phyloP scores from a whole-genome alignment of 805 yeast genomes.

The Schizosaccharomyces osmophilus region DNA sequence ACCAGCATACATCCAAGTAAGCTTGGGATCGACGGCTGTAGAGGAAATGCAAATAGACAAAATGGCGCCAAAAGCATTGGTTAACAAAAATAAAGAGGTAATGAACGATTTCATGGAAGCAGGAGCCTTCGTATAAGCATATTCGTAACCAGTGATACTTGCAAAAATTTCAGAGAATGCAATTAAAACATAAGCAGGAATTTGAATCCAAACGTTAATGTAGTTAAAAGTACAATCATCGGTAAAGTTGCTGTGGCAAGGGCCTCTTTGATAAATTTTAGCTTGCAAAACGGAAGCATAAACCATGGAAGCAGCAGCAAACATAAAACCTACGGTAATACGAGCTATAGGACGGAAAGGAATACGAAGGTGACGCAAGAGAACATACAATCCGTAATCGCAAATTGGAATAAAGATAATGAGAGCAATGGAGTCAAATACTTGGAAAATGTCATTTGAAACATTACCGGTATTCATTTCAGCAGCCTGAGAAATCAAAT shows the following conservation, averaged over 20 bases:
- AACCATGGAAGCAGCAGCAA: constrained; percentile 40
- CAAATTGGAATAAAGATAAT: constrained; percentile 55
- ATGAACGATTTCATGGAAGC: constrained; percentile 38
- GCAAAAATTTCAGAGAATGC: constrained; percentile 60
- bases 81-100: constrained; percentile 37
- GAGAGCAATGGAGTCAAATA: constrained; percentile 49
- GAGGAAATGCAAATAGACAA: constrained; percentile 49
- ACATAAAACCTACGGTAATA: constrained; percentile 44
- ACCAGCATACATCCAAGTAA: constrained; percentile 44
- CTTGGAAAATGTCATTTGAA: constrained; percentile 60
- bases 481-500: constrained; percentile 52
- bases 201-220: constrained; percentile 45
- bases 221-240: constrained; percentile 16
- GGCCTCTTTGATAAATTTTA: constrained; percentile 42
- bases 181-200: constrained; percentile 48
- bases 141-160: constrained; percentile 59
- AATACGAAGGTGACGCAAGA: constrained; percentile 23
- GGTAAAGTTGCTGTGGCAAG: constrained; percentile 35
- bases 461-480: constrained; percentile 50
- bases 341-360: constrained; percentile 47
- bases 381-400: constrained; percentile 35
- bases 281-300: constrained; percentile 58
- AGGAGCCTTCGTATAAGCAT: constrained; percentile 68
- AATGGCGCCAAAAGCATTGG: constrained; percentile 57
- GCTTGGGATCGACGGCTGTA: constrained; percentile 42